phyloP scores from a whole-genome alignment of 345 rosid genomes.

The Arabis alpina region DNA sequence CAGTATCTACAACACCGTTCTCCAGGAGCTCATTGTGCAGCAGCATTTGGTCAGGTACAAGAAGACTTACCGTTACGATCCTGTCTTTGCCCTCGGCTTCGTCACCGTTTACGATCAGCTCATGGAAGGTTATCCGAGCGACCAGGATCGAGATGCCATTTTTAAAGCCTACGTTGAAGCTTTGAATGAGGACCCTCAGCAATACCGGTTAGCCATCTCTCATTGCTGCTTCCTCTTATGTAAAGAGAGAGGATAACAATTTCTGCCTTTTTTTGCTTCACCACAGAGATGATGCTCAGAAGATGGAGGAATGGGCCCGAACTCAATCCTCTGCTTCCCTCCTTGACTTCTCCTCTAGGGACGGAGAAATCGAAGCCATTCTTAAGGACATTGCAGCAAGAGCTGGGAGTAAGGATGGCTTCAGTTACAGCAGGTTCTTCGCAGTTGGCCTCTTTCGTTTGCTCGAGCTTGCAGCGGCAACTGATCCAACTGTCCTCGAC shows the following conservation, averaged over 20 bases:
- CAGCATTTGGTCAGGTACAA: constrained; percentile 95
- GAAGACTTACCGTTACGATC: constrained; percentile 76
- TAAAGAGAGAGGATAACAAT: background rate
- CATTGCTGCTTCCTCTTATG: background rate
- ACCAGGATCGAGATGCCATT: constrained; percentile 84
- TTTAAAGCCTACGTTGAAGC: constrained; percentile 84
- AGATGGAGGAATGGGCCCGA: constrained; percentile 93
- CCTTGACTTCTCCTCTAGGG: constrained; percentile 70
- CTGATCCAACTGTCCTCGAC: constrained; percentile 83
- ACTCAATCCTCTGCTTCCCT: constrained; percentile 70
- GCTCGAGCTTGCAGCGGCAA: constrained; percentile 88
- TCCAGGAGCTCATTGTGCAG: constrained; percentile 93
- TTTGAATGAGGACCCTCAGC: constrained; percentile 83
- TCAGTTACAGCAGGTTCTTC: constrained; percentile 98
- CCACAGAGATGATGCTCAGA: constrained; percentile 75
- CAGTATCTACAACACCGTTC: constrained; percentile 79
- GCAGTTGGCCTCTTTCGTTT: constrained; percentile 95
- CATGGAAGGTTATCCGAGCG: constrained; percentile 98
- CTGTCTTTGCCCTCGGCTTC: constrained; percentile 93
- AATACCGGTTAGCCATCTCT: constrained; percentile 67
- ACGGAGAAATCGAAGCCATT: constrained; percentile 81
- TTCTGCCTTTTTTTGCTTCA: constrained; percentile 15
- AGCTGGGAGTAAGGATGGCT: constrained; percentile 70
- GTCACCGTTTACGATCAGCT: constrained; percentile 95
- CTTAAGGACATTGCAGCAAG: constrained; percentile 83